phyloP scores from a whole-genome alignment of 768 basidiomycete species.

The Amanita exitialis region DNA sequence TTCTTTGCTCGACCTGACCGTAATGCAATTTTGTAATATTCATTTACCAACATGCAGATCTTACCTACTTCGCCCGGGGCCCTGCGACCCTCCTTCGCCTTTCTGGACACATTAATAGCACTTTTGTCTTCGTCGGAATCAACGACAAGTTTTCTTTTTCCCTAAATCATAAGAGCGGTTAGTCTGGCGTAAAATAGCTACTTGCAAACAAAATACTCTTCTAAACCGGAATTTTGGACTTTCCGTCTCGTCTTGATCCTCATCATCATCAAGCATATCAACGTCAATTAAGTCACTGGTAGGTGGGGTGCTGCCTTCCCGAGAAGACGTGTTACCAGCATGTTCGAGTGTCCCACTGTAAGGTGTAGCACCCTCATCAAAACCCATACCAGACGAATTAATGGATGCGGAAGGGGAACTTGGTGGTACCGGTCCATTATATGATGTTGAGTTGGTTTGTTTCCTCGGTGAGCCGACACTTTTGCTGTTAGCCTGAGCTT shows the following conservation, averaged over 20 bases:
- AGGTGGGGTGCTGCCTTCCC: slow-evolving; percentile 52
- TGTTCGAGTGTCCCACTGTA: slow-evolving; percentile 15
- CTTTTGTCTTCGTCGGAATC: slow-evolving; percentile 55
- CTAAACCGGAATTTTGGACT: slow-evolving; percentile 5
- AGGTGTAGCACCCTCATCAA: slow-evolving; percentile 2
- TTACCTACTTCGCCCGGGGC: not conserved
- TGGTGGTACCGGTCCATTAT: not conserved
- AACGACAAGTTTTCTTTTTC: slow-evolving; percentile 46
- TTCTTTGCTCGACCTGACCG: slow-evolving; percentile 44
- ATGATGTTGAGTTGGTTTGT: not conserved
- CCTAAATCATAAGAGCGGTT: slow-evolving; percentile 13
- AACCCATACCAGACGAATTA: slow-evolving; percentile 4
- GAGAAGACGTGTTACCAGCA: slow-evolving; percentile 27
- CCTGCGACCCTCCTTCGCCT: not conserved
- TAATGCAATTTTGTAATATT: not conserved
- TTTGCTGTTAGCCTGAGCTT: slow-evolving; percentile 1
- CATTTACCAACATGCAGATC: not conserved
- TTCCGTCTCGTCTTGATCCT: slow-evolving; percentile 15
- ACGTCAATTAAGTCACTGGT: slow-evolving; percentile 74
- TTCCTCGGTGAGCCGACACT: not conserved
- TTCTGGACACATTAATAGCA: slow-evolving; percentile 13
- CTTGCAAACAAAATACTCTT: not conserved
- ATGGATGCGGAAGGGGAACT: not conserved
- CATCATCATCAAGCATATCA: slow-evolving; percentile 53
- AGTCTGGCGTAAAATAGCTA: not conserved